Percentiles rank a stretch among this genome's conserved stretches.
These are phyloP conservation scores for Rhododendron ferrugineum DNA, from an alignment of 148 eudicot genomes.

Conservation along the genomic window DNA sequence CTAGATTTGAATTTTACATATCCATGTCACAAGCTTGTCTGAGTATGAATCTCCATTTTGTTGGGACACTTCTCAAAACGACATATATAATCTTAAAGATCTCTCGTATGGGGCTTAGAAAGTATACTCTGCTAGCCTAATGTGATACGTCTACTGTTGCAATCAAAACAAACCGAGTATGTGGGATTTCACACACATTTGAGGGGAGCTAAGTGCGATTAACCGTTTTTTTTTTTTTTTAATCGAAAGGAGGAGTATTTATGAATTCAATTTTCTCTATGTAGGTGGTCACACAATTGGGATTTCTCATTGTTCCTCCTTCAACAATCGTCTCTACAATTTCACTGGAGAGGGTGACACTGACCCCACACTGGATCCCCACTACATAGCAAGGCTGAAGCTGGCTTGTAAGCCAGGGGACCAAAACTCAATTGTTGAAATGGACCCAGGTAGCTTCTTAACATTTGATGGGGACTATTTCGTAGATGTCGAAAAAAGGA, in stretches of 20 bases:
- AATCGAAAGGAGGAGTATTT: not conserved
- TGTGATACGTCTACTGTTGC: not conserved
- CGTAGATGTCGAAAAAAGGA: not conserved
- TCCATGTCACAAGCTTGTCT: not conserved
- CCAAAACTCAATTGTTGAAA: not conserved
- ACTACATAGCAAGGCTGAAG: not conserved
- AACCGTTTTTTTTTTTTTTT: not conserved
- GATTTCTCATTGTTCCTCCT: constrained; percentile 13
- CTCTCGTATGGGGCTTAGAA: not conserved
- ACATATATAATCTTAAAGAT: not conserved
- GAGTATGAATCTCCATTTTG: not conserved
- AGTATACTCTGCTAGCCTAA: not conserved
- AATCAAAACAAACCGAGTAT: not conserved
- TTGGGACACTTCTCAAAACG: not conserved
- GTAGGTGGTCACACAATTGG: constrained; percentile 16
- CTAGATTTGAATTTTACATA: not conserved
- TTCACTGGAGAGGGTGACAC: constrained; percentile 10
- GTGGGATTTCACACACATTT: not conserved
- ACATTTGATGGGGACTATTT: constrained; percentile 2
- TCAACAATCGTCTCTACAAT: constrained; percentile 7
- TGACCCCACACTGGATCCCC: not conserved
- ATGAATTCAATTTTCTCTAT: not conserved
- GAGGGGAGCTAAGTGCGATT: not conserved
- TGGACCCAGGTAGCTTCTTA: not conserved
- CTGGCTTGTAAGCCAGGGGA: not conserved